phyloP scores from a whole-genome alignment of 139 green algal genomes.

The Axilococcus clingmanii region DNA sequence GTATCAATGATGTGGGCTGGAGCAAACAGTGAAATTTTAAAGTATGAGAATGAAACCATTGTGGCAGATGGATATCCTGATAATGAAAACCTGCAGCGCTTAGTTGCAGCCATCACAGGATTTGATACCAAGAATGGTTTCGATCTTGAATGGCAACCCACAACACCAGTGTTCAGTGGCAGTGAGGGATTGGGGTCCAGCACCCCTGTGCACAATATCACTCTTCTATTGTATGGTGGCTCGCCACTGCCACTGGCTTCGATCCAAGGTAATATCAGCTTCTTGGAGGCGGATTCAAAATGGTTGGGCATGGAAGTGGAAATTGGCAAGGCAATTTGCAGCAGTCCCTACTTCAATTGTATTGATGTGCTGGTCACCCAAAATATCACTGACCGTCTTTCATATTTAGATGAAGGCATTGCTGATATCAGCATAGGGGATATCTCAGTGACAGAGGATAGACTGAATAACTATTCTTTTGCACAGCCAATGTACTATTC shows the following conservation, averaged over 20 bases:
- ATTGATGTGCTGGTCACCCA: neutral
- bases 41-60: constrained; percentile 1
- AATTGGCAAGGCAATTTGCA: constrained; percentile 4
- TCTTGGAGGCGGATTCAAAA: neutral
- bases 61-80: constrained; percentile 2
- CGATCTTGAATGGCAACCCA: neutral
- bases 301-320: constrained; percentile 3
- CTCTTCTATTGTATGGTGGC: neutral
- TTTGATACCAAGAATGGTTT: constrained; percentile 1
- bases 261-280: neutral
- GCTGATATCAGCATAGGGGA: constrained; percentile 2
- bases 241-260: constrained; percentile 2
- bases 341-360: constrained; percentile 4
- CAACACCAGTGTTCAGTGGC: neutral
- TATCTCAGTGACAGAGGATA: constrained; percentile 3
- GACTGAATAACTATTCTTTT: constrained; percentile 4
- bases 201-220: neutral
- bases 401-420: constrained; percentile 1
- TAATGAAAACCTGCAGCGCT: neutral
- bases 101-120: neutral
- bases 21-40: neutral
- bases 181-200: neutral
- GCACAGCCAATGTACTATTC: constrained; percentile 3
- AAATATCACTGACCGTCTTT: constrained; percentile 1
- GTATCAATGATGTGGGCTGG: constrained; percentile 1